A percentile compares a stretch with the other conserved stretches of the same genome.
Conservation (phyloP, 2,329 filamentous ascomycete species). For the Sphaerulina populicola region DNA sequence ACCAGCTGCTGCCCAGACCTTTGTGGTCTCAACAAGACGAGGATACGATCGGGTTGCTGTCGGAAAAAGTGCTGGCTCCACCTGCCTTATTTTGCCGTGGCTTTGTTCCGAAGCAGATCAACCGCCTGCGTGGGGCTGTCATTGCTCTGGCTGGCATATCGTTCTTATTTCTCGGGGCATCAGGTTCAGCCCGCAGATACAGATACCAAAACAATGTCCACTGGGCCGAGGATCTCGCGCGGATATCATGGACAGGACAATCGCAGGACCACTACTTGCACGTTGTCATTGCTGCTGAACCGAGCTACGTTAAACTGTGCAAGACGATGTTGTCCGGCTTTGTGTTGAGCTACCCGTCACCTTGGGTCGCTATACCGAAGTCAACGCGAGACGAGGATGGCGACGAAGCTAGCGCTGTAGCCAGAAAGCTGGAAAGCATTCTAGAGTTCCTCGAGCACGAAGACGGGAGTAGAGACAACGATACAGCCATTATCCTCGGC, state of each 20-base stretch:
- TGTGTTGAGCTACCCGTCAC: conserved; percentile 11
- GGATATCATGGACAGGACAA: not conserved
- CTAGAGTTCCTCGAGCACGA: conserved; percentile 4
- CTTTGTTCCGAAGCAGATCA: not conserved
- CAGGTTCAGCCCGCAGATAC: not conserved
- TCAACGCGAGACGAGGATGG: not conserved
- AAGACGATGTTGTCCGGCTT: conserved; percentile 12
- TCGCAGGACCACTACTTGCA: conserved; percentile 12
- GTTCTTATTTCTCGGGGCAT: not conserved
- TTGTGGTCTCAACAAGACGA: not conserved
- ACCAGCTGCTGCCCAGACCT: not conserved
- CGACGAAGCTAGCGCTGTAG: not conserved
- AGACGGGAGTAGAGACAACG: conserved; percentile 2
- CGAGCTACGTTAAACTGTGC: conserved; percentile 9
- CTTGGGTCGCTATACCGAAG: conserved; percentile 10
- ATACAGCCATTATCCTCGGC: conserved; percentile 8
- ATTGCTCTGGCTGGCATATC: not conserved
- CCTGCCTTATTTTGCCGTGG: not conserved
- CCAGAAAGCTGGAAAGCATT: conserved; percentile 8
- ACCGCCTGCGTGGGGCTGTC: not conserved
- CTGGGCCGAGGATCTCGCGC: not conserved
- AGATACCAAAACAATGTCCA: not conserved
- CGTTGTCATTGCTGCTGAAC: conserved; percentile 7
- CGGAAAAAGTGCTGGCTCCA: not conserved
- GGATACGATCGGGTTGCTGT: not conserved